These are phyloP conservation scores for Trichoderma parareesei DNA, from an alignment of 495 filamentous ascomycete species.

Conservation along the genomic window DNA sequence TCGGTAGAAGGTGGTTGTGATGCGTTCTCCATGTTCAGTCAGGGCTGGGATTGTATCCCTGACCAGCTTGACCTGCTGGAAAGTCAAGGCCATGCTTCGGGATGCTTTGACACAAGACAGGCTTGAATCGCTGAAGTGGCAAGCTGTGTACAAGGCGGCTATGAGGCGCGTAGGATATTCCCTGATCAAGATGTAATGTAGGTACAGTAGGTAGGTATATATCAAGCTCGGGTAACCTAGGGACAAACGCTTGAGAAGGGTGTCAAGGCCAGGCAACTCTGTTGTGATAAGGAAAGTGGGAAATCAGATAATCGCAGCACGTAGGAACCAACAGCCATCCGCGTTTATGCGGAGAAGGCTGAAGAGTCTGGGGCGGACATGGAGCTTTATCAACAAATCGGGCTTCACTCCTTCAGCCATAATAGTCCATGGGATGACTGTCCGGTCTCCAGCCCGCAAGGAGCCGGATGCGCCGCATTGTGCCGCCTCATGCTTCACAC, in stretches of 20 bases:
- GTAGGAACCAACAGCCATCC: neutral
- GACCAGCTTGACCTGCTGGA: constrained; percentile 33
- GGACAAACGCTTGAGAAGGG: neutral
- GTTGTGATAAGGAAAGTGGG: neutral
- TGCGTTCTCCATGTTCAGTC: constrained; percentile 53
- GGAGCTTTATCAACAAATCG: neutral
- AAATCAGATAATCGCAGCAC: neutral
- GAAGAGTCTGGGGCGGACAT: neutral
- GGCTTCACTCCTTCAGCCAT: neutral
- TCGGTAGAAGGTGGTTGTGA: constrained; percentile 60
- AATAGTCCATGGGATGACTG: neutral
- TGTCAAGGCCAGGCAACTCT: neutral
- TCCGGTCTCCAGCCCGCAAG: neutral
- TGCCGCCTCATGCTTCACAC: neutral
- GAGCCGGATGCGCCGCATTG: neutral
- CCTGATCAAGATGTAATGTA: neutral
- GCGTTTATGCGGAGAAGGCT: neutral
- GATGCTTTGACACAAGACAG: too few species aligned
- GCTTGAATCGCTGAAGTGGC: too few species aligned
- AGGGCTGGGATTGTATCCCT: constrained; percentile 42
- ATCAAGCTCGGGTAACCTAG: neutral
- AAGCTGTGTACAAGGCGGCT: too few species aligned
- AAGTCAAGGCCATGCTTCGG: constrained; percentile 32
- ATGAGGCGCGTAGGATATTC: too few species aligned
- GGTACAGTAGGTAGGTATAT: neutral